Percentiles rank a stretch among this genome's conserved stretches.
Conservation (phyloP, 139 green algal genomes). For the Diplosphaera chodatii region DNA sequence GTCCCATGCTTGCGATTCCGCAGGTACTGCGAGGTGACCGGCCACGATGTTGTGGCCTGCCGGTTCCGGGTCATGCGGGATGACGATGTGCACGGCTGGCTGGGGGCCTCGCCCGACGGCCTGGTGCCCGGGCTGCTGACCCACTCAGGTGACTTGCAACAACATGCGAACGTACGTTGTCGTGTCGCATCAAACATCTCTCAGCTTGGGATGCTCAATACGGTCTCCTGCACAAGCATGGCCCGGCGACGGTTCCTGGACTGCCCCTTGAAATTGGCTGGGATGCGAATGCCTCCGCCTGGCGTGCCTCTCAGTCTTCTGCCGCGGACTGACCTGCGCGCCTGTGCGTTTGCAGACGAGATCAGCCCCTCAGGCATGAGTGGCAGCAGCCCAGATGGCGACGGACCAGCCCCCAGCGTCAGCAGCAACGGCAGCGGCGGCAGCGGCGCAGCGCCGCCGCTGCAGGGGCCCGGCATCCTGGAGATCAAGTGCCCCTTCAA, state of each 20-base stretch:
- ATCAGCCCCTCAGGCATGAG: no score
- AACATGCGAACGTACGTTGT: no score
- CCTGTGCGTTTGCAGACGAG: no score
- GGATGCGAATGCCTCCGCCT: no score
- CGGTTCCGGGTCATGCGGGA: conserved; percentile 32
- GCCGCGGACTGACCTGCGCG: no score
- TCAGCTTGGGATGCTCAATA: no score
- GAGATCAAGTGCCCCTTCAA: conserved; percentile 77
- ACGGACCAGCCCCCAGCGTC: neutral
- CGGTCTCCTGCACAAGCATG: no score
- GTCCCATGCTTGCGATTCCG: no score
- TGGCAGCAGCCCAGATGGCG: no score
- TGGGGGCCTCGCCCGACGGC: conserved; percentile 62
- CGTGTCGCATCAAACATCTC: neutral
- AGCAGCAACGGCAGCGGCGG: neutral
- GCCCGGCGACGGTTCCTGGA: no score
- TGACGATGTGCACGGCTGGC: conserved; percentile 51
- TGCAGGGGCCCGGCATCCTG: conserved; percentile 38
- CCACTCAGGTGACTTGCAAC: neutral
- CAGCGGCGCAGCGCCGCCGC: neutral
- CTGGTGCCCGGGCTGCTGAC: conserved; percentile 30
- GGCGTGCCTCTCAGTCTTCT: no score
- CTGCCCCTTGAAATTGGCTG: no score
- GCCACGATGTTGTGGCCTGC: conserved; percentile 18
- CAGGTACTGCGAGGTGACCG: conserved; percentile 22